Percentiles rank a stretch among this genome's conserved stretches.
Conservation (phyloP, 1,284 basidiomycete species). For the Austroboletus rostrupii region DNA sequence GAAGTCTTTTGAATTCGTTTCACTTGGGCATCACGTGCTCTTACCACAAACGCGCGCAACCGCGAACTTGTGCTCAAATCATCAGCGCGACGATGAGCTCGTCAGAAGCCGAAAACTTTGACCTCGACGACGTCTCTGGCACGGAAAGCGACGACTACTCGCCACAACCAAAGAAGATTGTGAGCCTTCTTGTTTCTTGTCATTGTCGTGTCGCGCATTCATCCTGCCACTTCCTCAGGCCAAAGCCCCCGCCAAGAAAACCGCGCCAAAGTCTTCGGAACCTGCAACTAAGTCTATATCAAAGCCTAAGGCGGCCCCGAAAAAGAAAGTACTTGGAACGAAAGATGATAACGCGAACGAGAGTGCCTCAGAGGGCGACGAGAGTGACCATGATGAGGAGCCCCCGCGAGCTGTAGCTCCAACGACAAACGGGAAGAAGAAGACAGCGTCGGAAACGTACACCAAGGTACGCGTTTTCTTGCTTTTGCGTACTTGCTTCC, state of each 20-base stretch:
- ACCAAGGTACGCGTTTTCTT: conserved; percentile 63
- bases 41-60: not conserved
- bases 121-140: conserved; percentile 54
- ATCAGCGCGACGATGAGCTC: conserved; percentile 42
- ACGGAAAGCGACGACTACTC: conserved; percentile 65
- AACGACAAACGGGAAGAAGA: conserved; percentile 53
- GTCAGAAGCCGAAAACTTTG: conserved; percentile 66
- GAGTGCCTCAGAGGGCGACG: conserved; percentile 38
- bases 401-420: conserved; percentile 32
- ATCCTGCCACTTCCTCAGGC: conserved; percentile 27
- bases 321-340: conserved; percentile 70
- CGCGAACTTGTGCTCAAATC: not conserved
- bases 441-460: conserved; percentile 90
- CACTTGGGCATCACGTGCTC: not conserved
- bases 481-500: conserved; percentile 1
- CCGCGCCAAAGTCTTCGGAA: conserved; percentile 35
- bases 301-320: conserved; percentile 45
- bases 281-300: conserved; percentile 38
- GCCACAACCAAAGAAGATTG: conserved; percentile 56
- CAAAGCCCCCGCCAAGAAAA: conserved; percentile 34
- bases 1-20: too few species aligned
- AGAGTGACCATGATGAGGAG: conserved; percentile 44
- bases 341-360: conserved; percentile 56
- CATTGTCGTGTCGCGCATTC: conserved; percentile 3
- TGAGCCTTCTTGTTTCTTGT: conserved; percentile 7